These are phyloP conservation scores for Apiotrichum siamense DNA, from an alignment of 1,284 basidiomycete genomes.

Conservation along the genomic window DNA sequence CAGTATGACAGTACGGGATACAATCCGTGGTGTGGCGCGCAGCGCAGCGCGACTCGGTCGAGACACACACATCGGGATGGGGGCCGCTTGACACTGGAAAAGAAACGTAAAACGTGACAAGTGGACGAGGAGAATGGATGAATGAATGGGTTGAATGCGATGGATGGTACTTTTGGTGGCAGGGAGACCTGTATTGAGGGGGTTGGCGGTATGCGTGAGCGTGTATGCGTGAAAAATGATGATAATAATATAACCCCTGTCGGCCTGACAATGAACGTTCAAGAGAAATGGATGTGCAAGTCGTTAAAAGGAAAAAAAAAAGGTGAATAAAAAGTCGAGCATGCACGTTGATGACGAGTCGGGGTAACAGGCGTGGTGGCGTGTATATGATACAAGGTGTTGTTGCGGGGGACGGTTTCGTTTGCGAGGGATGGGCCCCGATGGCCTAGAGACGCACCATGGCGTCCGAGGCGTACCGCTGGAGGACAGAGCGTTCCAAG, in stretches of 20 bases:
- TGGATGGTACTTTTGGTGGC: not conserved
- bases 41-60: slow-evolving; percentile 6
- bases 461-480: slow-evolving; percentile 14
- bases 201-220: not conserved
- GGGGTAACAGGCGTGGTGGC: not conserved
- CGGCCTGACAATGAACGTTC: not conserved
- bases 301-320: not conserved
- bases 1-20: slow-evolving; percentile 8
- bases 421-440: no score
- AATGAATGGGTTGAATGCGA: not conserved
- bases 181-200: not conserved
- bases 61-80: slow-evolving; percentile 1
- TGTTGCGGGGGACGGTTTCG: not conserved
- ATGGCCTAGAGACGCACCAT: slow-evolving; percentile 1
- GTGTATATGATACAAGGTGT: slow-evolving; percentile 5
- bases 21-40: slow-evolving; percentile 9
- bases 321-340: not conserved
- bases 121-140: not conserved
- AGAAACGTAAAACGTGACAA: not conserved
- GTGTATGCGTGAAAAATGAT: slow-evolving; percentile 1
- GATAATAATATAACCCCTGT: slow-evolving; percentile 2
- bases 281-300: not conserved
- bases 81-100: not conserved
- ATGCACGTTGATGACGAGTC: not conserved
- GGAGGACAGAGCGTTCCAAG: slow-evolving; percentile 13